A percentile compares a stretch with the other conserved stretches of the same genome.
phyloP scores from a whole-genome alignment of 2,329 filamentous ascomycete species.

The Emergomyces orientalis region DNA sequence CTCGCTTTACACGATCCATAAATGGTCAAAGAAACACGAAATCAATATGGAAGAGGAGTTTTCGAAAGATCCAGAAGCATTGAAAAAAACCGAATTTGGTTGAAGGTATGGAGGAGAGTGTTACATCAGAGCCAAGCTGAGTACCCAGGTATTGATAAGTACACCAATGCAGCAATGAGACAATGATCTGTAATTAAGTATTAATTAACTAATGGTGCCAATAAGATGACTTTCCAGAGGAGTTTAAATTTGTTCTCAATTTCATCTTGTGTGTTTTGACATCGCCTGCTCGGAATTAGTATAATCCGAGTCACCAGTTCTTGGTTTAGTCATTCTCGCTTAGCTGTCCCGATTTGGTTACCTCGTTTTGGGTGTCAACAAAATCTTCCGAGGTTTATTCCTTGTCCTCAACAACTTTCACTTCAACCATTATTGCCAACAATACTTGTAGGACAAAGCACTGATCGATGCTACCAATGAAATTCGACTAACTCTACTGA shows the following conservation, averaged over 20 bases:
- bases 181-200: too few species aligned
- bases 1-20: conserved; percentile 12
- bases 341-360: conserved; percentile 1
- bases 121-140: too few species aligned
- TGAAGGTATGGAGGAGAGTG: conserved; percentile 1
- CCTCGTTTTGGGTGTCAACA: background rate
- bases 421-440: background rate
- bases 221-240: too few species aligned
- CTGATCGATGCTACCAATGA: background rate
- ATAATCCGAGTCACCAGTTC: conserved; percentile 2
- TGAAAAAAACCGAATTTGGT: conserved; percentile 6
- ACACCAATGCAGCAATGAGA: too few species aligned
- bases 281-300: background rate
- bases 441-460: background rate
- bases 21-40: conserved; percentile 13
- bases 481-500: background rate
- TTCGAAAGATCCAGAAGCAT: conserved; percentile 7
- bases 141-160: too few species aligned
- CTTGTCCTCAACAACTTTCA: background rate
- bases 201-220: too few species aligned
- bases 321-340: background rate
- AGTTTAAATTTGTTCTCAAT: too few species aligned
- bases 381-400: background rate
- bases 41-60: conserved; percentile 14
- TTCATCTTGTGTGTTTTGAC: too few species aligned